Percentiles rank a stretch among this genome's conserved stretches.
phyloP scores from a whole-genome alignment of 2,329 filamentous ascomycete genomes.

The Canariomyces notabilis region DNA sequence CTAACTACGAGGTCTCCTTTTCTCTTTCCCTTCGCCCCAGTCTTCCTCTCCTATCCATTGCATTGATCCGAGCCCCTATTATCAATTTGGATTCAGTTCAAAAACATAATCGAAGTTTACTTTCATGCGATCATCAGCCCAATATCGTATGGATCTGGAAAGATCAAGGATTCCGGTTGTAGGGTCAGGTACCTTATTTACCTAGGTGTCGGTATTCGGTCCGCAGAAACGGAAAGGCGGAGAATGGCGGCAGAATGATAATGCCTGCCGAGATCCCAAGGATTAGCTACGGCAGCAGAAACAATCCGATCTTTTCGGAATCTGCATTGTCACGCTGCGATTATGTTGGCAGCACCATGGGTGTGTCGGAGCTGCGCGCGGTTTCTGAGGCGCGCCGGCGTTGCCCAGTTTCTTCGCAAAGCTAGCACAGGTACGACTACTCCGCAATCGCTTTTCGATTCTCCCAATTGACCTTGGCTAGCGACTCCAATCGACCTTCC shows the following conservation, averaged over 20 bases:
- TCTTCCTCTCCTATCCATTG: no score
- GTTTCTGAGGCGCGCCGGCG: constrained; percentile 30
- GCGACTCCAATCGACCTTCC: constrained; percentile 38
- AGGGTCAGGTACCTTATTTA: no score
- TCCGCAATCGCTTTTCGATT: background rate
- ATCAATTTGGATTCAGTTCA: no score
- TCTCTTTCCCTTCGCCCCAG: no score
- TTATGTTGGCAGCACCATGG: constrained; percentile 44
- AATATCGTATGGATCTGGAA: no score
- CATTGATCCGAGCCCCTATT: no score
- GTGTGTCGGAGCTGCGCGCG: constrained; percentile 48
- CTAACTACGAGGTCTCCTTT: no score
- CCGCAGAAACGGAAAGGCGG: no score
- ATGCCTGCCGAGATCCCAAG: constrained; percentile 8
- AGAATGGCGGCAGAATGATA: constrained; percentile 7
- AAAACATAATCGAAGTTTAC: no score
- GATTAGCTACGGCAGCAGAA: background rate
- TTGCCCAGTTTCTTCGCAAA: constrained; percentile 33
- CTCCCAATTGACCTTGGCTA: constrained; percentile 17
- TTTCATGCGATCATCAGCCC: no score
- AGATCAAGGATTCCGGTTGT: no score
- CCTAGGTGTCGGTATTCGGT: no score
- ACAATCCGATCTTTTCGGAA: background rate
- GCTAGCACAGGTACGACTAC: constrained; percentile 40
- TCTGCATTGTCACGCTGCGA: constrained; percentile 15